Conservation (phyloP, 345 rosid species). For the Sonneratia alba region DNA sequence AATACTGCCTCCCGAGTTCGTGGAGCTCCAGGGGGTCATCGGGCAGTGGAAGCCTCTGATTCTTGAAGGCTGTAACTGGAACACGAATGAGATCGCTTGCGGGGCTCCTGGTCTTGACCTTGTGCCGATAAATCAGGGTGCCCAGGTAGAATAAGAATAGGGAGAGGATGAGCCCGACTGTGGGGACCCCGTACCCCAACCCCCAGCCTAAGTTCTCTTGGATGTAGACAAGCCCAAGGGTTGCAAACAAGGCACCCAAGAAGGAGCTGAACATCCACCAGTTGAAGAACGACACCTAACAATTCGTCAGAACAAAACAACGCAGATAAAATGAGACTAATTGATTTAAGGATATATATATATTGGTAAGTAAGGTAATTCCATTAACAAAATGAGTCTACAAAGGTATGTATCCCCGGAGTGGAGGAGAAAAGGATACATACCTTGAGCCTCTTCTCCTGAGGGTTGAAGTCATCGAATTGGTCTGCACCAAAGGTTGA, state of each 20-base stretch:
- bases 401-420: no score
- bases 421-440: no score
- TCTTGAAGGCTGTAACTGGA: constrained; percentile 43
- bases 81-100: constrained; percentile 51
- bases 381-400: no score
- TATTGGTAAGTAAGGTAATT: no score
- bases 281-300: constrained; percentile 57
- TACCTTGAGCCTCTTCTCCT: constrained; percentile 49
- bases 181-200: constrained; percentile 75
- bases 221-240: constrained; percentile 71
- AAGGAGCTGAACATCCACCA: constrained; percentile 98
- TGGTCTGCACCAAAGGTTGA: constrained; percentile 97
- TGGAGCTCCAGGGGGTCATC: constrained; percentile 37
- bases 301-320: background rate
- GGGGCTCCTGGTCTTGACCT: constrained; percentile 46
- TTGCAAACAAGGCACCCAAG: constrained; percentile 65
- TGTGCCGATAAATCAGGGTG: constrained; percentile 77
- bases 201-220: constrained; percentile 94
- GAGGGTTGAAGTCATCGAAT: constrained; percentile 52
- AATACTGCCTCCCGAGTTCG: constrained; percentile 48
- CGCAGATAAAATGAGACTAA: no score
- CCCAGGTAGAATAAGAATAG: constrained; percentile 63
- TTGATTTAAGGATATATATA: no score
- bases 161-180: constrained; percentile 60
- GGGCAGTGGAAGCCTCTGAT: constrained; percentile 49